Evolutionary conservation across 257 asterid genomes (phyloP).

Genomic region (Ehretia macrophylla): DNA sequence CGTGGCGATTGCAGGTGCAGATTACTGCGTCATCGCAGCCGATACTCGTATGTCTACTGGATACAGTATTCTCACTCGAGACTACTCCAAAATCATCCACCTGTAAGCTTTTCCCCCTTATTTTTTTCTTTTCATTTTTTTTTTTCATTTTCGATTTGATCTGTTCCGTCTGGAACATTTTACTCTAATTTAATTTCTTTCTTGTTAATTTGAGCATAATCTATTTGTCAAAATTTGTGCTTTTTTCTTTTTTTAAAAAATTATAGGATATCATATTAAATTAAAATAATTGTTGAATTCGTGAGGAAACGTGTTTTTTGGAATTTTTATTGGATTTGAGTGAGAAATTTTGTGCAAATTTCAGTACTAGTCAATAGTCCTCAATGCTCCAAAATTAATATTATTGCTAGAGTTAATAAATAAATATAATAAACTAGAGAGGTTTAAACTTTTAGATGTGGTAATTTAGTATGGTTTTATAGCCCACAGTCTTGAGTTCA

Average conservation of each 20-base stretch:
- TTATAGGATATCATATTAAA: too few species aligned
- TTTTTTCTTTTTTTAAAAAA: too few species aligned
- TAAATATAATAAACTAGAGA: too few species aligned
- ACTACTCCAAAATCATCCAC: constrained; percentile 82
- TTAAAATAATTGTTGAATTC: too few species aligned
- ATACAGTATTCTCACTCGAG: constrained; percentile 71
- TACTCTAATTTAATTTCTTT: not conserved
- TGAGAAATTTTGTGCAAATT: too few species aligned
- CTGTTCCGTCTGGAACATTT: not conserved
- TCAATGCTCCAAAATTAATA: too few species aligned
- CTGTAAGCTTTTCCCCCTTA: constrained; percentile 34
- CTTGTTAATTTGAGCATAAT: not conserved
- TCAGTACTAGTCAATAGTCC: too few species aligned
- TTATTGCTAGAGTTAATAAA: too few species aligned
- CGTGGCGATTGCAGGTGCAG: constrained; percentile 91
- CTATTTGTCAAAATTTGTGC: not conserved
- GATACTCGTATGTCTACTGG: constrained; percentile 94
- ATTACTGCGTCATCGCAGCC: constrained; percentile 93
- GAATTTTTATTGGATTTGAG: not conserved
- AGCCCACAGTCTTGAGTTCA: too few species aligned
- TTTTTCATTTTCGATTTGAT: not conserved
- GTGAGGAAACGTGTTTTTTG: too few species aligned
- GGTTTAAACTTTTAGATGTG: too few species aligned
- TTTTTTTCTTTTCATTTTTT: not conserved
- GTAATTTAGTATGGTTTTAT: too few species aligned